A percentile compares a stretch with the other conserved stretches of the same genome.
Evolutionary conservation across 2,329 filamentous ascomycete species (phyloP).

Genomic region (Ceratocystis albifundus): DNA sequence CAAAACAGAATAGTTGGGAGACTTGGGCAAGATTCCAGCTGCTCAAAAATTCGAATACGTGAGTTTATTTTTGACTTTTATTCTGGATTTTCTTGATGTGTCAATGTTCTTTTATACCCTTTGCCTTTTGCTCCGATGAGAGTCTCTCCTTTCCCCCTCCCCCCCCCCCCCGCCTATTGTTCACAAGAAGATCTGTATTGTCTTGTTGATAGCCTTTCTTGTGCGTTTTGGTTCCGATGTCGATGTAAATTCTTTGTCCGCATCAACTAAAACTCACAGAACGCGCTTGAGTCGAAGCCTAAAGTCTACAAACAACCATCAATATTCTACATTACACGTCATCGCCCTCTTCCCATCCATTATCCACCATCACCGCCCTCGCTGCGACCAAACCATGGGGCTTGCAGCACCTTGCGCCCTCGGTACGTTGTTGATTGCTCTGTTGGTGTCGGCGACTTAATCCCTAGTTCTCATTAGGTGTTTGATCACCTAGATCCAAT

Average conservation of each 20-base stretch:
- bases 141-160: no score
- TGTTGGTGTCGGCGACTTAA: slow-evolving; percentile 4
- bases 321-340: no score
- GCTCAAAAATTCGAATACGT: slow-evolving; percentile 8
- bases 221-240: background rate
- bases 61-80: background rate
- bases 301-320: no score
- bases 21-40: background rate
- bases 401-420: background rate
- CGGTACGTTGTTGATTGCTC: background rate
- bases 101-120: background rate
- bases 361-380: background rate
- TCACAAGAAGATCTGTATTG: no score
- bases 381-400: background rate
- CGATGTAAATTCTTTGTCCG: background rate
- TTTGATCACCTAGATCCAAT: background rate
- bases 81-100: background rate
- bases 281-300: no score
- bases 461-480: background rate
- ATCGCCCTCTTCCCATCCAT: background rate
- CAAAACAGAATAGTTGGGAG: background rate
- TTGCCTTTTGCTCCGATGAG: background rate
- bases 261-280: no score
- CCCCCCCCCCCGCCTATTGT: no score
- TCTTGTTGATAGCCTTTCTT: no score